Evolutionary conservation across 257 asterid species (phyloP), one percentile per base, ranked within the genome.

Genomic region (Agastache rugosa): DNA sequence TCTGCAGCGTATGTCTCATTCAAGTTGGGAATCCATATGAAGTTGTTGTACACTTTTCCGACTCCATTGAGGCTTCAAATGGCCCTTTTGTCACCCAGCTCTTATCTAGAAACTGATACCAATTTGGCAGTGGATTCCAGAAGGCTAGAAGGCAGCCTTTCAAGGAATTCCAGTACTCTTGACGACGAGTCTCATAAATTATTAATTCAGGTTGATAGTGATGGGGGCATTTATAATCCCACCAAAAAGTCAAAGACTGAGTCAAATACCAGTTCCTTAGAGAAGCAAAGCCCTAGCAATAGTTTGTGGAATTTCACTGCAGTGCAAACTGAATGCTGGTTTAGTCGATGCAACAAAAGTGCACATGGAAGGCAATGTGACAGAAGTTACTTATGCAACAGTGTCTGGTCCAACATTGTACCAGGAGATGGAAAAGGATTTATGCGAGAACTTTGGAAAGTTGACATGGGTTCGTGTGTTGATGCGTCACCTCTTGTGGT

Each of bases 401-500:
- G 71, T 27, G 75, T 71, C 69, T 74, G 82, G 84, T 74, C 85
- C 67, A 82, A 73, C 75, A 79, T 77, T 78, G 27, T 82, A 53
- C 73, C 84, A 72, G 74, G 77, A 73, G 88, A 79, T 66, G 77
- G 86, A 75, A 83, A 73, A 74, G 82, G 84, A 74, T 81, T 72
- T 75, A 73, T 93, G 91, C 84, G 48, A 72, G 83, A 85, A 75
- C 70, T 63, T 29, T 94, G 97, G 98, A 88, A 89, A 87, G 84
- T 89, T 56, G 75, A 82, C 81, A 74, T 86, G 91, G 87, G 82
- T 56, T 90, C 98, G 77, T 94, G 98, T 82, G 93, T 94, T 75
- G 98, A 94, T 80, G 98, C 98, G 66, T 94, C 98, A 59, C 97
- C 98, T 64, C 91, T 94, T 62, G 70, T 92, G 80, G 88, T 94